phyloP scores from a whole-genome alignment of 805 yeast genomes.

The Candida stauntonica region DNA sequence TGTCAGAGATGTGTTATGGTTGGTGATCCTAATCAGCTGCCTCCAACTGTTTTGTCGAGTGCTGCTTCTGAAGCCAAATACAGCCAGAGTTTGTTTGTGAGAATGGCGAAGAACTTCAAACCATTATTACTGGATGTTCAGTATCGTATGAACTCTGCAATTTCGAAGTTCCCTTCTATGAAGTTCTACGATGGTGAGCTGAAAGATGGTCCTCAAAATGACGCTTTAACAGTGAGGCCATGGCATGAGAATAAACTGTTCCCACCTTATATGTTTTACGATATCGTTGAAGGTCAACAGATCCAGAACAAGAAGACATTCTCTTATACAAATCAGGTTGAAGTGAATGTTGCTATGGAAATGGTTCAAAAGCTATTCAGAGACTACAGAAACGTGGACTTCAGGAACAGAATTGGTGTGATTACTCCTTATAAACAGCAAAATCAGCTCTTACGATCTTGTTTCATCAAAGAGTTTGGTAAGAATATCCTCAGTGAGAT shows the following conservation, averaged over 20 bases:
- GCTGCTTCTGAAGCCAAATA: constrained; percentile 76
- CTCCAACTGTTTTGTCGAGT: constrained; percentile 92
- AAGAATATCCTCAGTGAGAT: constrained; percentile 55
- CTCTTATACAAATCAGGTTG: constrained; percentile 67
- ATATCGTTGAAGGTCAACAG: constrained; percentile 61
- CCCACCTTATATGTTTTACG: constrained; percentile 77
- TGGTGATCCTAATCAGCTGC: constrained; percentile 97
- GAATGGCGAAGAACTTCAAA: constrained; percentile 72
- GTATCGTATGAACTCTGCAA: constrained; percentile 96
- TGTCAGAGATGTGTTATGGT: constrained; percentile 91
- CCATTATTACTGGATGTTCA: constrained; percentile 79
- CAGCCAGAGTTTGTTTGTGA: constrained; percentile 88
- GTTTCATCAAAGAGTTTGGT: constrained; percentile 62
- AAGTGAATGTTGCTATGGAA: constrained; percentile 70
- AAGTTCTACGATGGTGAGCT: constrained; percentile 75
- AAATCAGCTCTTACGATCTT: constrained; percentile 49
- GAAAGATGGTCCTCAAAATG: constrained; percentile 77
- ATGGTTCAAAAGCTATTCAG: constrained; percentile 51
- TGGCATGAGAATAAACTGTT: constrained; percentile 67
- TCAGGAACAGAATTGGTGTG: constrained; percentile 76
- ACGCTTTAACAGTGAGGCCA: constrained; percentile 48
- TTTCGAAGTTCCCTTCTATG: constrained; percentile 78
- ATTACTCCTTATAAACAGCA: constrained; percentile 96
- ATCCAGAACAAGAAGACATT: constrained; percentile 57
- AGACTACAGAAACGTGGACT: constrained; percentile 42